Base-by-base conservation (phyloP, 2,329 filamentous ascomycete genomes). In the Talaromyces albobiverticillius region DNA sequence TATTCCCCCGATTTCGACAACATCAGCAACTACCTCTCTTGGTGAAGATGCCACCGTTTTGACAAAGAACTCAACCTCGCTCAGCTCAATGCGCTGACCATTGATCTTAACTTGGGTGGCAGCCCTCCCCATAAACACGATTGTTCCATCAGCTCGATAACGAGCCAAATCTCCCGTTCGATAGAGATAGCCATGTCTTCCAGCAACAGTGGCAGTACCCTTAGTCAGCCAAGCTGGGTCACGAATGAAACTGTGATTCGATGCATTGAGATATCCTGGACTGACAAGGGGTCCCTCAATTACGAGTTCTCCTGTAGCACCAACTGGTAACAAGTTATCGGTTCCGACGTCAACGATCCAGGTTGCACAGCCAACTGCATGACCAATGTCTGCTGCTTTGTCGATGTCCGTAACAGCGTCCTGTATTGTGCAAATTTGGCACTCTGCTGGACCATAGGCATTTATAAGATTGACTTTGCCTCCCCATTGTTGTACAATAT, bases 181-280 rank as follows among this genome's bases (percentile, higher is more conserved):
- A 38, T 47, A 46, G 11, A 47, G 14, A 11, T 6, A 13, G 7
- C 40, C 38, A 14, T 18, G 20, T 18, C 38, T n/a, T 38, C 25
- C 49, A n/a, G 38, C 4, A 23, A 36, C 23, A 18, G 10, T 25
- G 8, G 31, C 6, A 16, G 32, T 32, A 16, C 43, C 54, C 23
- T 29, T 22, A 3, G 84, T 81, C 1, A 90, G 89, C 66, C 83
- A 86, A 0, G 69, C 70, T n/a, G n/a, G n/a, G n/a, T n/a, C n/a
- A n/a, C n/a, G n/a, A n/a, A n/a, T n/a, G n/a, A n/a, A n/a, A n/a
- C n/a, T n/a, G n/a, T n/a, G n/a, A n/a, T n/a, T n/a, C n/a, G n/a
- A n/a, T 14, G 63, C 54, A 14, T 64, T 60, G 16, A 68, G 53
- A 49, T 71, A 71, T 3, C 64, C 65, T 31, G 61, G 57, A 1